Base-by-base conservation (phyloP, 768 basidiomycete species). In the Sarcodon aspratus region DNA sequence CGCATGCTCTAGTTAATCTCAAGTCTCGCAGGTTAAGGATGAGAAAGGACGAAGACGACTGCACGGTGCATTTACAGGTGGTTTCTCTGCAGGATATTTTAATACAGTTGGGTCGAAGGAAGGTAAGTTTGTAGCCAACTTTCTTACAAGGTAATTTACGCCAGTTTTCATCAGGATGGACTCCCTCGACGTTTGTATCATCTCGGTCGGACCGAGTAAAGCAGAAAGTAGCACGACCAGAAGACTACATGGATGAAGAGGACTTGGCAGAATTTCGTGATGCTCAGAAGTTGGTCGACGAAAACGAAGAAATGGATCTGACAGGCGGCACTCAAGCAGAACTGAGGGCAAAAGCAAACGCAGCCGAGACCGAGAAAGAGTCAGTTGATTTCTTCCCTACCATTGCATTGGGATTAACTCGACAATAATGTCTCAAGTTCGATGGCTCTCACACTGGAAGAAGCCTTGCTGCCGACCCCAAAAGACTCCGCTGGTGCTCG, bases 241-340 rank as follows among this genome's bases (percentile, higher is more conserved):
- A 95, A 64, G 92, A 96, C 61, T 98, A 90, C 61, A 98, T 99
- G 96, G 96, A 99, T 66, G 96, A 97, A 38, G 96, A 99, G 66
- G 96, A 98, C 62, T 69, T 97, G 12, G 80, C 86, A 42, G 90
- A 90, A 52, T 63, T 86, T 51, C 78, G 74, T 33, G 89, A 92
- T 36, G 78, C 76, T 54, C 73, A 82, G 55, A 78, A 75, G 15
- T 63, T 96, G 8, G 78, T 92, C 3, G 84, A 88, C 58, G 85
- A 82, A 35, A 81, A 82, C 10, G 86, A 94, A 34, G 76, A 86
- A 55, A 84, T 83, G 74, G 79, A 85, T 54, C 65, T 78, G 0
- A 27, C 40, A 42, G 78, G 74, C n/a, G 75, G 74, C 0, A 77
- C 77, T 1, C 69, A 74, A 54, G 66, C 69, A 0, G 80, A 77